Percentiles rank a stretch among this genome's conserved stretches.
phyloP scores from a whole-genome alignment of 2,329 filamentous ascomycete species.

The Fusarium neocosmosporiellum region DNA sequence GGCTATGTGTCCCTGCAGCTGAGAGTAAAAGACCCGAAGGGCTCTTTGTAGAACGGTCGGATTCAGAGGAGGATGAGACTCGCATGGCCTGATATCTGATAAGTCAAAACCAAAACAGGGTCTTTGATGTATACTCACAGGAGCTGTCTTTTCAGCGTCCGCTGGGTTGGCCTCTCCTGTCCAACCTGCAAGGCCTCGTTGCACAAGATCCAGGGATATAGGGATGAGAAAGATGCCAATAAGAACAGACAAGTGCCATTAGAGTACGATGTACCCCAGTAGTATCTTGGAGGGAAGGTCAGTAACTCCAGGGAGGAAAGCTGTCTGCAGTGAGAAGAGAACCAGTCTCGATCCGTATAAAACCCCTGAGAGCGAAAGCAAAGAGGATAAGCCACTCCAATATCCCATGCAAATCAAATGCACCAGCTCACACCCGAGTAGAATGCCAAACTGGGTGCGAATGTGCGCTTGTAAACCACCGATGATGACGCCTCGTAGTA shows the following conservation, averaged over 20 bases:
- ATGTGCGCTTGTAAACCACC: slow-evolving; percentile 23
- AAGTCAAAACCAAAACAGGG: accelerated
- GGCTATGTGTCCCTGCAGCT: not conserved
- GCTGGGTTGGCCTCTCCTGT: no score
- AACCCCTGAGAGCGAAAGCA: slow-evolving; percentile 4
- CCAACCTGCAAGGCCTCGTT: not conserved
- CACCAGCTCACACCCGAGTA: slow-evolving; percentile 18
- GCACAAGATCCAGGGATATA: not conserved
- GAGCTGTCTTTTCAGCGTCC: not conserved
- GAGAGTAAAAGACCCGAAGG: accelerated
- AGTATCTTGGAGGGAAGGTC: slow-evolving; percentile 12
- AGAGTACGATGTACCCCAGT: slow-evolving; percentile 12
- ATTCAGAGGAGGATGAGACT: not conserved
- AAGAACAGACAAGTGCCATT: not conserved
- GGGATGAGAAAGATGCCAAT: slow-evolving; percentile 6
- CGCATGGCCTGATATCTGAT: not conserved
- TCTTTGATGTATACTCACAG: not conserved
- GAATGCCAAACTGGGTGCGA: slow-evolving; percentile 8
- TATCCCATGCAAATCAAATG: slow-evolving; percentile 2
- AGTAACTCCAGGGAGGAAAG: slow-evolving; percentile 3
- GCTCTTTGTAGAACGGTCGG: not conserved
- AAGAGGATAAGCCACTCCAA: not conserved
- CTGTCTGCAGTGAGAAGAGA: slow-evolving; percentile 6
- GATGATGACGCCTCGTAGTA: slow-evolving; percentile 23
- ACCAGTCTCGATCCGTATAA: not conserved